Evolutionary conservation across 1,139 yeast genomes (phyloP).

Genomic region (Yamadazyma atlantica): DNA sequence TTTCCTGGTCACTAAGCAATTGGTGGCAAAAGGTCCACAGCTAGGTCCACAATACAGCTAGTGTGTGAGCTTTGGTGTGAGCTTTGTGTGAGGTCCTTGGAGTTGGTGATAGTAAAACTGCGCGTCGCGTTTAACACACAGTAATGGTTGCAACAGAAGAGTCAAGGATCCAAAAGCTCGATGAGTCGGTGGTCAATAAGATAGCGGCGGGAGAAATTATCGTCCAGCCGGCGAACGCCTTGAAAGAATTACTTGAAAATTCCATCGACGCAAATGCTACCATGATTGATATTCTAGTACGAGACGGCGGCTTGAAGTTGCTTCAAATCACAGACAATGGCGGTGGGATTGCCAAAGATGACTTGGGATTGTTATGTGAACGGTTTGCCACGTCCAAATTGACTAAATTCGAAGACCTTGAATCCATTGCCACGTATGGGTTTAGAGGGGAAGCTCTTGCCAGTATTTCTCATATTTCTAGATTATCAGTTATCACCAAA

Average conservation of each 20-base stretch:
- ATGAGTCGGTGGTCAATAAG: constrained; percentile 70
- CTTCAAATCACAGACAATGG: constrained; percentile 59
- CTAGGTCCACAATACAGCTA: no score
- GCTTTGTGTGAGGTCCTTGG: no score
- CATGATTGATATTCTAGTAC: constrained; percentile 48
- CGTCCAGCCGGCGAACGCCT: constrained; percentile 82
- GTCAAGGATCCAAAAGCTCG: constrained; percentile 44
- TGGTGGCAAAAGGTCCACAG: no score
- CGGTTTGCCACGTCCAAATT: constrained; percentile 60
- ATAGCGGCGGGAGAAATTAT: constrained; percentile 99
- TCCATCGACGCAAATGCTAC: constrained; percentile 53
- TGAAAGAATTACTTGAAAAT: constrained; percentile 57
- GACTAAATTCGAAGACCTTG: constrained; percentile 48
- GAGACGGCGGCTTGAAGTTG: constrained; percentile 55
- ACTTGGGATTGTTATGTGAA: constrained; percentile 50
- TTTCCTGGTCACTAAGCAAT: no score
- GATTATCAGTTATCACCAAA: constrained; percentile 78
- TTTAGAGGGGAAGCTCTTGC: constrained; percentile 64
- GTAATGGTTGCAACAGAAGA: background rate
- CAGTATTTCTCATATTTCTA: constrained; percentile 58
- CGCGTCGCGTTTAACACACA: background rate
- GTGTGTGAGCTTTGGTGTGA: no score
- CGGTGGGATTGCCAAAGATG: constrained; percentile 45
- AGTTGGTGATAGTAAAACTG: no score
- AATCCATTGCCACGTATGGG: constrained; percentile 53